Evolutionary conservation across 2,329 filamentous ascomycete species (phyloP).

Genomic region (Penicillium carneum): DNA sequence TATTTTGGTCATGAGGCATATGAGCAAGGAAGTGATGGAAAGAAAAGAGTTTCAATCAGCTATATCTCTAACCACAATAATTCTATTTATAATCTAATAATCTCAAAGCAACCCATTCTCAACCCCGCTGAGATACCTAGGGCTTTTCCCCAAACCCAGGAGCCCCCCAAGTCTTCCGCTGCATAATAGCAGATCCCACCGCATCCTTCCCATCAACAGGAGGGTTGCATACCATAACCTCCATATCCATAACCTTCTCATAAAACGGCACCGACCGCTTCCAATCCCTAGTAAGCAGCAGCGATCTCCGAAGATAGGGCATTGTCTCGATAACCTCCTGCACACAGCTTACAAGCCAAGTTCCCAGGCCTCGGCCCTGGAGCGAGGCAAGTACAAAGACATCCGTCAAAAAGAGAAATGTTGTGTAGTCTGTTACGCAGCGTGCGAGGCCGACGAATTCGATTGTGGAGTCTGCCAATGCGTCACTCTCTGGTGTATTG

Average conservation of each 20-base stretch:
- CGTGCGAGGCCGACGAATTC: conserved; percentile 25
- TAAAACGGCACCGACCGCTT: conserved; percentile 19
- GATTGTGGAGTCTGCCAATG: neutral
- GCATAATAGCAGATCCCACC: conserved; percentile 13
- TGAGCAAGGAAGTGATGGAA: conserved; percentile 12
- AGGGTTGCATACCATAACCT: neutral
- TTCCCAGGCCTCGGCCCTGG: conserved; percentile 21
- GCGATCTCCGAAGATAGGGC: conserved; percentile 22
- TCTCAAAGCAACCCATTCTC: no score
- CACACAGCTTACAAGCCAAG: conserved; percentile 28
- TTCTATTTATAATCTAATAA: neutral
- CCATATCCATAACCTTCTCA: conserved; percentile 13
- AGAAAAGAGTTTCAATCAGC: neutral
- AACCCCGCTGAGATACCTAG: neutral
- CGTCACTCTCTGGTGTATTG: neutral
- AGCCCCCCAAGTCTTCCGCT: conserved; percentile 8
- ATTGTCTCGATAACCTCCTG: conserved; percentile 20
- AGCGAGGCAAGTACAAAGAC: conserved; percentile 17
- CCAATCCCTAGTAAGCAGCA: conserved; percentile 23
- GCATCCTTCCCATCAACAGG: conserved; percentile 3
- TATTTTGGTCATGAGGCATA: conserved; percentile 13
- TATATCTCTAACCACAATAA: neutral
- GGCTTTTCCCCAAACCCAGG: neutral
- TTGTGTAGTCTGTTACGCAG: conserved; percentile 21
- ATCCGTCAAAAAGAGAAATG: conserved; percentile 26